Conservation (phyloP, 1,284 basidiomycete genomes). For the Malassezia globosa region DNA sequence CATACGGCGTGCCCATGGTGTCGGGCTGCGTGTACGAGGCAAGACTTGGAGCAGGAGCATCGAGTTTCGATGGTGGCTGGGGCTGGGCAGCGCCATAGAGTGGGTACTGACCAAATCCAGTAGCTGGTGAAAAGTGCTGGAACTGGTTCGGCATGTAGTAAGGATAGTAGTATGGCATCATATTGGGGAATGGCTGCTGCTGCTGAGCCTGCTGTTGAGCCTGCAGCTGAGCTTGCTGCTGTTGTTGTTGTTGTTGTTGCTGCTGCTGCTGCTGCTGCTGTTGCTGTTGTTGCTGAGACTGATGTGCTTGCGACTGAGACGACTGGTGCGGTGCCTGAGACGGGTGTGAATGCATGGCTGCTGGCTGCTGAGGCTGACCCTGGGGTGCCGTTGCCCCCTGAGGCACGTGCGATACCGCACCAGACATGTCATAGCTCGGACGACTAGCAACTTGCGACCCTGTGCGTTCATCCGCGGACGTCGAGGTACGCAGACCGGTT, state of each 20-base stretch:
- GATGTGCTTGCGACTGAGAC: constrained; percentile 23
- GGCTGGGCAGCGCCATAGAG: constrained; percentile 41
- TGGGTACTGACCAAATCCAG: constrained; percentile 45
- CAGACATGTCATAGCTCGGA: no score
- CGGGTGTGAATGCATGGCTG: neutral
- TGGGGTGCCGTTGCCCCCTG: no score
- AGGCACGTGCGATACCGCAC: no score
- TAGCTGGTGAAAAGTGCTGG: constrained; percentile 46
- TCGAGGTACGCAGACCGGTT: neutral
- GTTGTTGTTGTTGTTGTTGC: constrained; percentile 15
- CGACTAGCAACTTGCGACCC: neutral
- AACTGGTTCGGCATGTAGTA: constrained; percentile 48
- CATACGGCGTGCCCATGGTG: constrained; percentile 22
- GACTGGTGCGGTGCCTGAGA: constrained; percentile 1
- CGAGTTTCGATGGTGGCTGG: constrained; percentile 19
- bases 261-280: constrained; percentile 22
- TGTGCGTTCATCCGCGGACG: neutral
- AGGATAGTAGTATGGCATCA: constrained; percentile 47
- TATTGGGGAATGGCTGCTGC: constrained; percentile 42
- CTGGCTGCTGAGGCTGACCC: neutral
- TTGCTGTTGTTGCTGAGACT: constrained; percentile 9
- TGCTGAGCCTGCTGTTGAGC: constrained; percentile 25
- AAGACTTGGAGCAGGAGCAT: constrained; percentile 1
- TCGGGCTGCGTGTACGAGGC: constrained; percentile 4
- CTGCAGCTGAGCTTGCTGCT: constrained; percentile 18